phyloP scores from a whole-genome alignment of 1,284 basidiomycete genomes.

The Tilletia walkeri region DNA sequence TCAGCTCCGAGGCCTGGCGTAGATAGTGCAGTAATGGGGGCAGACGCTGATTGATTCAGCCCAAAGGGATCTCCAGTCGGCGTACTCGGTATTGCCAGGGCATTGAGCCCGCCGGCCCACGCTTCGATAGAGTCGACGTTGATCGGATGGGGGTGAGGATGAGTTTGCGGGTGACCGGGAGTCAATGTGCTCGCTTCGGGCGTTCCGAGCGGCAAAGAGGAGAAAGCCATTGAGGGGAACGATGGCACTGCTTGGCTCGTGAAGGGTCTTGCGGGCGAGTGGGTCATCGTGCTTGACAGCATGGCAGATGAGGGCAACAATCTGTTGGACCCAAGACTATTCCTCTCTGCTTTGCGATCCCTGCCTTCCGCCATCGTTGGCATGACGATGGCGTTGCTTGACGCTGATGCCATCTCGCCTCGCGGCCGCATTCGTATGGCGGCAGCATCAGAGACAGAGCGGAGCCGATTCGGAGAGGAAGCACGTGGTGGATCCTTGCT shows the following conservation, averaged over 20 bases:
- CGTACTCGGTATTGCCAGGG: background rate
- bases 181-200: slow-evolving; percentile 2
- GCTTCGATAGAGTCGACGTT: background rate
- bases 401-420: background rate
- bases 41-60: background rate
- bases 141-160: slow-evolving; percentile 11
- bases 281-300: no score
- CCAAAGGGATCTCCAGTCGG: background rate
- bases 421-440: slow-evolving; percentile 25
- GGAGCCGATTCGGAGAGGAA: background rate
- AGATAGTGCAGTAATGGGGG: background rate
- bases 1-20: slow-evolving; percentile 2
- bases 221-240: background rate
- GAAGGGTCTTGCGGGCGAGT: background rate
- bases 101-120: slow-evolving; percentile 9
- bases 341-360: background rate
- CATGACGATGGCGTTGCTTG: slow-evolving; percentile 12
- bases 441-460: slow-evolving; percentile 1
- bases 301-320: no score
- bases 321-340: background rate
- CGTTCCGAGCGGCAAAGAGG: background rate
- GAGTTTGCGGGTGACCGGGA: background rate
- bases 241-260: background rate
- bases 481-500: slow-evolving; percentile 8
- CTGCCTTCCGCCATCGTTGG: background rate